phyloP scores from a whole-genome alignment of 1,139 yeast genomes.

The Magnusiomyces magnusii region DNA sequence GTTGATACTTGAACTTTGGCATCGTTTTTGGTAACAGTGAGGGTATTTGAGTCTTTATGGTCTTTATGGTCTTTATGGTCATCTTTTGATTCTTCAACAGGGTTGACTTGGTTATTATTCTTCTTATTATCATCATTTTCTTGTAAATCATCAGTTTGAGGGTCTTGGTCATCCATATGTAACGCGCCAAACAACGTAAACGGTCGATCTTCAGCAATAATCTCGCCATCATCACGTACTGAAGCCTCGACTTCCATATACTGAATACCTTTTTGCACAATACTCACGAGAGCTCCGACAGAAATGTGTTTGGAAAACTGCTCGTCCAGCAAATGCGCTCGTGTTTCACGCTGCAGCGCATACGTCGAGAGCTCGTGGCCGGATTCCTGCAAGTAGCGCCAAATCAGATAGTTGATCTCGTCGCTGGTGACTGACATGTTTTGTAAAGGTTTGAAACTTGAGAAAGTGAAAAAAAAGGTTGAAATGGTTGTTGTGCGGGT shows the following conservation, averaged over 20 bases:
- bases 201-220: constrained; percentile 21
- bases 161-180: constrained; percentile 18
- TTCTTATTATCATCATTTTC: not conserved
- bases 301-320: constrained; percentile 45
- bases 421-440: constrained; percentile 76
- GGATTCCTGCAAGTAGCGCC: constrained; percentile 89
- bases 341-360: constrained; percentile 71
- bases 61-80: not conserved
- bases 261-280: constrained; percentile 80
- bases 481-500: not conserved
- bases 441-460: not conserved
- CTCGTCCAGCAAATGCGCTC: constrained; percentile 52
- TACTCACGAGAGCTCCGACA: constrained; percentile 68
- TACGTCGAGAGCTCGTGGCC: constrained; percentile 64
- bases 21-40: not conserved
- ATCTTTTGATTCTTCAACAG: constrained; percentile 21
- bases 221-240: constrained; percentile 29
- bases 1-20: constrained; percentile 13
- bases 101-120: not conserved
- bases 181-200: constrained; percentile 38
- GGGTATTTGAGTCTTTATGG: not conserved
- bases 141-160: constrained; percentile 25
- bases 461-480: not conserved
- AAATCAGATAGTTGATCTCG: constrained; percentile 82
- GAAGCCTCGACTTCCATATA: constrained; percentile 51